Base-by-base conservation (phyloP, 176 grass and related monocot genomes). In the Guadua angustifolia region DNA sequence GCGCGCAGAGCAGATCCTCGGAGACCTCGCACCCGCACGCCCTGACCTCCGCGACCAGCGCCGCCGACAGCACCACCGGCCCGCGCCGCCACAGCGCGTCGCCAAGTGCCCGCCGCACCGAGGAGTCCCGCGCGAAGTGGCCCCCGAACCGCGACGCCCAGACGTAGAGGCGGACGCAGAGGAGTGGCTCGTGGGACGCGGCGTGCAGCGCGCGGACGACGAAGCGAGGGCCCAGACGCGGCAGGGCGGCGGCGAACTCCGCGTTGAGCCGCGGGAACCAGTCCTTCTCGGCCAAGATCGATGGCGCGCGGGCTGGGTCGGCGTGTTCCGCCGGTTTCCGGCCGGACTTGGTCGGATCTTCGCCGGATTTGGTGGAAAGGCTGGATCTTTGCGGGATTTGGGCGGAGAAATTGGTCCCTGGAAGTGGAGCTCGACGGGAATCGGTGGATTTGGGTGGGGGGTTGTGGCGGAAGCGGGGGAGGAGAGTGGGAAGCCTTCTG, bases 21-120 rank as follows among this genome's bases (percentile, higher is more conserved):
- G 92, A 89, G 63, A 97, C 59, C 64, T 82, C 68, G 78, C 86
- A 97, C 10, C 94, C 86, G 59, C 53, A 92, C 0, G 61, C 85
- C 26, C 60, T 90, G 22, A 94, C 62, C 75, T 97, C 94, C 24
- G 84, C 87, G 42, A 97, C 56, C 19, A 94, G 73, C 29, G 87
- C 73, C 5, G 56, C 50, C 10, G 94, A 90, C 73, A 97, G 73
- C 65, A 94, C 84, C 17, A 91, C 73, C 21, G 94, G 94, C 32
- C 94, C 91, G 81, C 86, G 92, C 85, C 94, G 87, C 72, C 84
- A 91, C 15, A 97, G 73, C 17, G 85, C 73, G 83, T 94, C 80
- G 14, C 49, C 64, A 46, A 97, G 91, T n/a, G 83, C 88, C 25
- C 80, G 89, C 12, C 89, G 82, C 76, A 97, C 83, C 38, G 73